Percentiles rank a stretch among this genome's conserved stretches.
These are phyloP conservation scores for Phyllosticta citrichinensis DNA, from an alignment of 2,329 filamentous ascomycete genomes.

Conservation along the genomic window DNA sequence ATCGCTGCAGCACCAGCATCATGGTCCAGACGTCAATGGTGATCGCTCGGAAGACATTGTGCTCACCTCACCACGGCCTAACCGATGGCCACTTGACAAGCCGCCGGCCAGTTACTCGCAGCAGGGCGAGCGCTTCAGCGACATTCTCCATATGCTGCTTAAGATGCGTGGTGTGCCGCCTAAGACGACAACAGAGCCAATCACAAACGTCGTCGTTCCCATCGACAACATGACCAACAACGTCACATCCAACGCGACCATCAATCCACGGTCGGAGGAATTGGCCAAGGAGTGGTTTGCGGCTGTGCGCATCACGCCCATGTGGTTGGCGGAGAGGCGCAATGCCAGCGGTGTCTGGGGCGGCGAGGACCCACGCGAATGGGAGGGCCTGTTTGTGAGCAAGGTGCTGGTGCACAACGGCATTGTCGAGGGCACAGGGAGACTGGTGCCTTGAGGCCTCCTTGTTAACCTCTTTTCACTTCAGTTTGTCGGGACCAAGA, in stretches of 20 bases:
- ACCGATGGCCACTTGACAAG: constrained; percentile 44
- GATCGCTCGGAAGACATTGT: background rate
- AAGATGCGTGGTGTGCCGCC: constrained; percentile 45
- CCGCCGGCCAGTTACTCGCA: constrained; percentile 41
- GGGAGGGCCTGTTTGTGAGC: constrained; percentile 18
- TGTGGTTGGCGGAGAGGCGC: constrained; percentile 20
- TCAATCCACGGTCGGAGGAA: constrained; percentile 24
- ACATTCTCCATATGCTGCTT: constrained; percentile 47
- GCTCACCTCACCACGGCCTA: constrained; percentile 12
- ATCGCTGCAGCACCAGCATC: background rate
- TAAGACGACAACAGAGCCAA: constrained; percentile 21
- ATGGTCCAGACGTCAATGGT: background rate
- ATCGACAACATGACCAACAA: constrained; percentile 11
- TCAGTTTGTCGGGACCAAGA: background rate
- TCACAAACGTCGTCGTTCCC: constrained; percentile 24
- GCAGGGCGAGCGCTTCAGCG: constrained; percentile 49
- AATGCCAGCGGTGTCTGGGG: constrained; percentile 21
- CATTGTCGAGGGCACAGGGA: constrained; percentile 6
- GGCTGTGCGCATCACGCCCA: constrained; percentile 20
- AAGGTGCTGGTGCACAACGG: constrained; percentile 9
- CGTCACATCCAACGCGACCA: constrained; percentile 6
- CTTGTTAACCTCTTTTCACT: background rate
- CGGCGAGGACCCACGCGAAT: constrained; percentile 24
- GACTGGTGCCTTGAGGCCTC: constrained; percentile 2
- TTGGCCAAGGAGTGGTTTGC: constrained; percentile 27